Conservation (phyloP, 768 basidiomycete genomes). For the Lentinula lateritia region DNA sequence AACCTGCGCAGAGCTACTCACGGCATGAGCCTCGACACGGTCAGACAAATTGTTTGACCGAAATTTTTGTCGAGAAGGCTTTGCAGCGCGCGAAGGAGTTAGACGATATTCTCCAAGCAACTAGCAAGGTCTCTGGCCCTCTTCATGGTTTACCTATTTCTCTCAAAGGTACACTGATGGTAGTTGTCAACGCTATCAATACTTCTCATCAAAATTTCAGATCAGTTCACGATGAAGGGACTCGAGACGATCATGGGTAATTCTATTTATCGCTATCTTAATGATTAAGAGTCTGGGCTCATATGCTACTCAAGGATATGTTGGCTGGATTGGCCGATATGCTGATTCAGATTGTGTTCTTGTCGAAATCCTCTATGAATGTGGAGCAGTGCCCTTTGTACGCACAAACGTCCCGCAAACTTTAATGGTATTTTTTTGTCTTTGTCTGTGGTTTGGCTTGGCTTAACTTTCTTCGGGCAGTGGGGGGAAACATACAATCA, state of each 20-base stretch:
- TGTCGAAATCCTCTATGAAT: constrained; percentile 58
- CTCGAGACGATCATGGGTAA: constrained; percentile 65
- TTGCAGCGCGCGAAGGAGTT: constrained; percentile 42
- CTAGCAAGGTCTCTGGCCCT: constrained; percentile 43
- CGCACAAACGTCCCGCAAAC: constrained; percentile 76
- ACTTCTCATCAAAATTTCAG: not conserved
- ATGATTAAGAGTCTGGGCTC: not conserved
- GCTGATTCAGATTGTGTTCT: constrained; percentile 56
- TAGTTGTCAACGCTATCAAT: not conserved
- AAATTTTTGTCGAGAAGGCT: constrained; percentile 52
- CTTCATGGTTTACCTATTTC: constrained; percentile 47
- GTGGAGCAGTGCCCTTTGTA: constrained; percentile 69
- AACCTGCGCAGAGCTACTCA: too few species aligned
- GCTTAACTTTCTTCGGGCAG: constrained; percentile 25
- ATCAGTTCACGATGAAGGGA: constrained; percentile 65
- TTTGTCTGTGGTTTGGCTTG: not conserved
- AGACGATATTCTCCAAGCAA: constrained; percentile 38
- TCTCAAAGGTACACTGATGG: constrained; percentile 22
- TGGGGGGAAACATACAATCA: constrained; percentile 77
- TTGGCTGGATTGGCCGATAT: constrained; percentile 61
- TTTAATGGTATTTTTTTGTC: constrained; percentile 49
- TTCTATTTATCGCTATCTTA: not conserved
- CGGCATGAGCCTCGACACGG: too few species aligned
- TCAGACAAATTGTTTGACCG: constrained; percentile 49
- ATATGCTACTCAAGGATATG: constrained; percentile 46